These are phyloP conservation scores for Coemansia sp. DNA, from an alignment of 192 early-diverging fungal genomes.

Conservation along the genomic window DNA sequence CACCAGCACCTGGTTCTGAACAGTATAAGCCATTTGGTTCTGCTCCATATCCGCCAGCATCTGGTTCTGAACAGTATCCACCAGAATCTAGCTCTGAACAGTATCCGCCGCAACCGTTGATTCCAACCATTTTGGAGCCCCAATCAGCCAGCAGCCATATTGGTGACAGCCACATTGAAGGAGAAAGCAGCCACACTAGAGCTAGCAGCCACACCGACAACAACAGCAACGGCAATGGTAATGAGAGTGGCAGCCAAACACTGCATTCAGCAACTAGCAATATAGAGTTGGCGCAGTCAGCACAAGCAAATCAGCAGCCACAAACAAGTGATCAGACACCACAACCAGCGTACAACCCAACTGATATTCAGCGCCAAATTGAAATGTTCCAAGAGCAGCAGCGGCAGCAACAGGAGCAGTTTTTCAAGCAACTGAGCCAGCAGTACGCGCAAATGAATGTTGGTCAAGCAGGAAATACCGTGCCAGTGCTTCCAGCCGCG, in stretches of 20 bases:
- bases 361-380: slow-evolving; percentile 37
- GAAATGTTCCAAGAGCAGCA: slow-evolving; percentile 51
- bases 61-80: not conserved
- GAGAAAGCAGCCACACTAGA: too few species aligned
- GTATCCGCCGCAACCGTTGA: not conserved
- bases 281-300: not conserved
- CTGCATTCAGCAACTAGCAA: not conserved
- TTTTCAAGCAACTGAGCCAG: slow-evolving; percentile 34
- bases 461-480: not conserved
- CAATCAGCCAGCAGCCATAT: not conserved
- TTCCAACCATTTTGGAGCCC: not conserved
- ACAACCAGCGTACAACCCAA: not conserved
- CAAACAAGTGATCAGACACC: not conserved
- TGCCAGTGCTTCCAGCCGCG: too few species aligned
- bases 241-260: not conserved
- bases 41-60: too few species aligned
- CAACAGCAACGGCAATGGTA: not conserved
- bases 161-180: not conserved
- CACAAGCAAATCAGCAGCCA: not conserved
- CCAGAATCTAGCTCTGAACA: not conserved
- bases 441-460: slow-evolving; percentile 33
- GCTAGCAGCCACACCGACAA: not conserved
- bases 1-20: too few species aligned
- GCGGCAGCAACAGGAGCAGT: slow-evolving; percentile 44
- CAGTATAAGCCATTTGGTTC: too few species aligned